A percentile compares a stretch with the other conserved stretches of the same genome.
These are phyloP conservation scores for Apiosordaria backusii DNA, from an alignment of 495 filamentous ascomycete genomes.

Conservation along the genomic window DNA sequence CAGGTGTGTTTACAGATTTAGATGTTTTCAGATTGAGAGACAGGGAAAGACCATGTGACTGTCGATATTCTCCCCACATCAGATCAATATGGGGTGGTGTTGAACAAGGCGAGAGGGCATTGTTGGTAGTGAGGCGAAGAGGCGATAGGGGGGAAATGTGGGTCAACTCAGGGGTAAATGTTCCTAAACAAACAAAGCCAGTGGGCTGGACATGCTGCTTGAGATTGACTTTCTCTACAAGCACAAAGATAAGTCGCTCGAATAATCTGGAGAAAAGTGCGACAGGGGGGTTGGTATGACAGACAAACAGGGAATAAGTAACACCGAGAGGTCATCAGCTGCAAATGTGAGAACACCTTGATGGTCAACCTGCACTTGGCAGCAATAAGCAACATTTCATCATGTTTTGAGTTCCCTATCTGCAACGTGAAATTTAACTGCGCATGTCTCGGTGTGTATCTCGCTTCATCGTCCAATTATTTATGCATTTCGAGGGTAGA, in stretches of 20 bases:
- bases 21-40: background rate
- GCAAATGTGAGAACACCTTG: background rate
- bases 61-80: background rate
- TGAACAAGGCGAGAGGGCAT: background rate
- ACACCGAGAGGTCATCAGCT: background rate
- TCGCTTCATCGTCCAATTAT: background rate
- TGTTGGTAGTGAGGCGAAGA: background rate
- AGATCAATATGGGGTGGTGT: background rate
- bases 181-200: background rate
- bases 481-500: background rate
- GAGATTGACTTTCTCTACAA: background rate
- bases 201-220: background rate
- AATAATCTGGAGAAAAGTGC: background rate
- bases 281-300: background rate
- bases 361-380: background rate
- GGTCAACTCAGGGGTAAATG: background rate
- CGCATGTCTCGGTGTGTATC: background rate
- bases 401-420: background rate
- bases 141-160: background rate
- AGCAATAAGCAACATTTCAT: background rate
- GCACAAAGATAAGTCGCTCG: background rate
- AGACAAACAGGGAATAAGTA: background rate
- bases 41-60: background rate
- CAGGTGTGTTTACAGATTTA: background rate
- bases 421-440: background rate